These are phyloP conservation scores for Fusarium miscanthi DNA, from an alignment of 2,329 filamentous ascomycete species.

Conservation along the genomic window DNA sequence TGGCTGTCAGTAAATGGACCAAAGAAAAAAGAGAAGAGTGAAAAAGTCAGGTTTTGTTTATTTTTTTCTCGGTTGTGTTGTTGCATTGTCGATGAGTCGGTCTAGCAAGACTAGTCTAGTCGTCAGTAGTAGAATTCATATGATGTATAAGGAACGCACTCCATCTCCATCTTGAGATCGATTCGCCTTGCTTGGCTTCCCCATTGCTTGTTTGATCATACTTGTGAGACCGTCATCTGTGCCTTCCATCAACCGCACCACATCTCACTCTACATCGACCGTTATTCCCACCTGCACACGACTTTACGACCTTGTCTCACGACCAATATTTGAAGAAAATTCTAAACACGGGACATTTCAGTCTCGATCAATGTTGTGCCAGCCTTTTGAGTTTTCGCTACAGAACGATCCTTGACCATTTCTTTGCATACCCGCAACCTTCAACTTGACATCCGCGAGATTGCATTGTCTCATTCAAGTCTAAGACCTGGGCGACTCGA, in stretches of 20 bases:
- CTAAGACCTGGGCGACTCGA: slow-evolving; percentile 25
- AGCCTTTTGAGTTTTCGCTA: slow-evolving; percentile 25
- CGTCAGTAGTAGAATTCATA: not conserved
- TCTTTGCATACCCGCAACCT: slow-evolving; percentile 29
- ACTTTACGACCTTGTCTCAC: slow-evolving; percentile 7
- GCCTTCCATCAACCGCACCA: not conserved
- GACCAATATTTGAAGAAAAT: slow-evolving; percentile 11
- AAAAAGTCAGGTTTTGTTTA: slow-evolving; percentile 20
- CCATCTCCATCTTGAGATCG: not conserved
- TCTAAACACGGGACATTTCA: slow-evolving; percentile 2
- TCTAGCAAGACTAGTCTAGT: slow-evolving; percentile 18
- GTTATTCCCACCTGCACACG: slow-evolving; percentile 13
- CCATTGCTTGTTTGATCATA: not conserved
- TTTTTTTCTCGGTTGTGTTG: slow-evolving; percentile 19
- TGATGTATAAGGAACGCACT: slow-evolving; percentile 39
- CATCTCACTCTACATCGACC: slow-evolving; percentile 20
- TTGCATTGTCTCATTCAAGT: slow-evolving; percentile 38
- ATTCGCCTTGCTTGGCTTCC: slow-evolving; percentile 3
- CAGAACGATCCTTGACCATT: slow-evolving; percentile 29
- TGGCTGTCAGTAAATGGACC: slow-evolving; percentile 46
- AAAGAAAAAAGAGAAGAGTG: slow-evolving; percentile 15
- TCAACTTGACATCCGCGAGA: slow-evolving; percentile 27
- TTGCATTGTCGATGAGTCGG: slow-evolving; percentile 26
- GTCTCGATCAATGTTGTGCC: slow-evolving; percentile 25
- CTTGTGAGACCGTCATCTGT: not conserved